Conservation (phyloP, 2,329 filamentous ascomycete genomes). For the Torrubiella hemipterigena region DNA sequence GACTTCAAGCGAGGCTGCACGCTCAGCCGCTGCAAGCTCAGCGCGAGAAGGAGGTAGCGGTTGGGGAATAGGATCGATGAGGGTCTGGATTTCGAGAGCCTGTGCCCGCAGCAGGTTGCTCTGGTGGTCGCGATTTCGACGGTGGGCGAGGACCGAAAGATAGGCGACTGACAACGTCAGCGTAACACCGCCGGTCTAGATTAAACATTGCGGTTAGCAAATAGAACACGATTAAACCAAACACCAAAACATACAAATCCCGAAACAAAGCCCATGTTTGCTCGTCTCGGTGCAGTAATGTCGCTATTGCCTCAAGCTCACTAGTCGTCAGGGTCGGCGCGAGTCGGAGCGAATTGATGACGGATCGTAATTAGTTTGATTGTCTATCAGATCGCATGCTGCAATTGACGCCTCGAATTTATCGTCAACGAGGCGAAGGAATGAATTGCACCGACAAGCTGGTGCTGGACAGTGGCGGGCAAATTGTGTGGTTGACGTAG, state of each 20-base stretch:
- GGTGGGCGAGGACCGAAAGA: conserved; percentile 58
- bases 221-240: no score
- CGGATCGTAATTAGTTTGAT: no score
- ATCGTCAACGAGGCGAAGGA: no score
- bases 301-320: conserved; percentile 8
- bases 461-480: conserved; percentile 8
- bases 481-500: conserved; percentile 7
- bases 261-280: conserved; percentile 57
- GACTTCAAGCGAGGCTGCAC: conserved; percentile 47
- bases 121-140: conserved; percentile 52
- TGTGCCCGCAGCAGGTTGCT: conserved; percentile 44
- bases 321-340: no score
- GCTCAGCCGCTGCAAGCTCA: conserved; percentile 37
- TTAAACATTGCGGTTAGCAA: background rate
- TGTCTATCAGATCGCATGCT: conserved; percentile 22
- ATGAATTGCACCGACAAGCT: no score
- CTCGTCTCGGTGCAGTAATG: conserved; percentile 2
- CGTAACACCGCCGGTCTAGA: conserved; percentile 61
- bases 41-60: conserved; percentile 36
- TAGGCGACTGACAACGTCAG: conserved; percentile 64
- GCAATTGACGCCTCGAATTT: conserved; percentile 16
- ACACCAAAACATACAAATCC: conserved; percentile 52
- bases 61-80: conserved; percentile 36
- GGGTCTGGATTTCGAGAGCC: conserved; percentile 37
- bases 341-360: no score